Percentiles rank a stretch among this genome's conserved stretches.
phyloP scores from a whole-genome alignment of 2,329 filamentous ascomycete species.

The Ascochyta fabae region DNA sequence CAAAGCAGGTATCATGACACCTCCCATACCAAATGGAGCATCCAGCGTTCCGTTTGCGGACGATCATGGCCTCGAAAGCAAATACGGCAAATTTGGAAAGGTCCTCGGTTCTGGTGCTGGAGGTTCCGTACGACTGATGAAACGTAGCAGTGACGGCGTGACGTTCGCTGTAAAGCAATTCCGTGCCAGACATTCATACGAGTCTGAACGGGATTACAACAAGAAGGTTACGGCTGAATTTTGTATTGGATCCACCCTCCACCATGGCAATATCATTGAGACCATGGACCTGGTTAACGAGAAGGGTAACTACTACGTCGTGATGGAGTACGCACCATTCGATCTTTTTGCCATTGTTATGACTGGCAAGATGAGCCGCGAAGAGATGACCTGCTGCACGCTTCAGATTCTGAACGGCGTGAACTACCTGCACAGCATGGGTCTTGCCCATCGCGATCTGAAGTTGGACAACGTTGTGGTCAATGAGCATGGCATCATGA shows the following conservation, averaged over 20 bases:
- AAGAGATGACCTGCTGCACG: constrained; percentile 90
- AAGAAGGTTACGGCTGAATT: constrained; percentile 99
- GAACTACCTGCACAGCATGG: constrained; percentile 93
- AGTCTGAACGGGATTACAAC: constrained; percentile 92
- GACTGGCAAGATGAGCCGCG: constrained; percentile 94
- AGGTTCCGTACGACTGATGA: constrained; percentile 92
- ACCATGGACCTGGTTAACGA: constrained; percentile 96
- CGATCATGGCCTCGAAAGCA: constrained; percentile 86
- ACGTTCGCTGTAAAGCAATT: constrained; percentile 99
- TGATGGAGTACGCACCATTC: constrained; percentile 97
- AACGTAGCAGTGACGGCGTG: constrained; percentile 86
- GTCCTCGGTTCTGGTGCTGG: constrained; percentile 93
- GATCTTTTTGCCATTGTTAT: constrained; percentile 98
- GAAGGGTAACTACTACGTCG: constrained; percentile 93
- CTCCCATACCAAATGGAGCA: constrained; percentile 41
- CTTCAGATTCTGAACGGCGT: constrained; percentile 95
- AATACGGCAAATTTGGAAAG: constrained; percentile 94
- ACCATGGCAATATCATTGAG: constrained; percentile 98
- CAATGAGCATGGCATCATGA: constrained; percentile 96
- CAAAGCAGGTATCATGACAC: constrained; percentile 48
- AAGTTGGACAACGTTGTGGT: constrained; percentile 99
- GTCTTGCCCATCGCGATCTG: constrained; percentile 89
- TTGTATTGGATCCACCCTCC: constrained; percentile 94
- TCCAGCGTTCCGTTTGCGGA: constrained; percentile 81
- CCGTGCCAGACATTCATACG: constrained; percentile 86